phyloP scores from a whole-genome alignment of 768 basidiomycete genomes.

The Erythrobasidium yunnanense region DNA sequence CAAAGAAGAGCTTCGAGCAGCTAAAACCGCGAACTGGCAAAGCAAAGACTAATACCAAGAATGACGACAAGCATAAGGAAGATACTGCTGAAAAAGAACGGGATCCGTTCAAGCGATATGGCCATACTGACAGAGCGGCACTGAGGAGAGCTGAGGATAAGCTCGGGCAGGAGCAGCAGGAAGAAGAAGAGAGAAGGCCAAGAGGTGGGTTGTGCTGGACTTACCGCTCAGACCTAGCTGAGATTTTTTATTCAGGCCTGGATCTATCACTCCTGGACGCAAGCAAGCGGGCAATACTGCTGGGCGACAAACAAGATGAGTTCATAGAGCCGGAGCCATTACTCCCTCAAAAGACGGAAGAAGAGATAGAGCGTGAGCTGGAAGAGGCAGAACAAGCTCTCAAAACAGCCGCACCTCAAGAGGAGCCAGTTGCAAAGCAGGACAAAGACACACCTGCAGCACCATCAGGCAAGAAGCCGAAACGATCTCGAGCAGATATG shows the following conservation, averaged over 20 bases:
- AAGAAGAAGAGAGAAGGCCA: conserved; percentile 7
- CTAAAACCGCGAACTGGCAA: not conserved
- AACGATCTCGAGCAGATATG: conserved; percentile 16
- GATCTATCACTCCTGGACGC: conserved; percentile 8
- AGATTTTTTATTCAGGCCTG: not conserved
- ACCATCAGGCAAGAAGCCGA: conserved; percentile 9
- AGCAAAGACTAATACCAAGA: not conserved
- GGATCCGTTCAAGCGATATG: not conserved
- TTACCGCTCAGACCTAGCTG: not conserved
- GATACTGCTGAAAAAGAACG: not conserved
- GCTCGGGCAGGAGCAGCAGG: not conserved
- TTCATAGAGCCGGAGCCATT: not conserved
- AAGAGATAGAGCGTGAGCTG: conserved; percentile 23
- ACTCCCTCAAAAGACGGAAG: conserved; percentile 10
- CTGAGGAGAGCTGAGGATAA: conserved; percentile 9
- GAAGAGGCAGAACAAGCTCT: conserved; percentile 1
- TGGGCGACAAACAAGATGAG: not conserved
- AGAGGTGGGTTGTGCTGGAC: not conserved
- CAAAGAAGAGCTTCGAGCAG: conserved; percentile 7
- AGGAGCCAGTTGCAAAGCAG: not conserved
- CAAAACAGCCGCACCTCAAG: not conserved
- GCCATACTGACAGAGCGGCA: conserved; percentile 17
- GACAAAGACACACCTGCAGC: not conserved
- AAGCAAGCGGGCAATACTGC: conserved; percentile 2
- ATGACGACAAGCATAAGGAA: not conserved